phyloP scores from a whole-genome alignment of 129 eudicot genomes.

The Smallanthus sonchifolius region DNA sequence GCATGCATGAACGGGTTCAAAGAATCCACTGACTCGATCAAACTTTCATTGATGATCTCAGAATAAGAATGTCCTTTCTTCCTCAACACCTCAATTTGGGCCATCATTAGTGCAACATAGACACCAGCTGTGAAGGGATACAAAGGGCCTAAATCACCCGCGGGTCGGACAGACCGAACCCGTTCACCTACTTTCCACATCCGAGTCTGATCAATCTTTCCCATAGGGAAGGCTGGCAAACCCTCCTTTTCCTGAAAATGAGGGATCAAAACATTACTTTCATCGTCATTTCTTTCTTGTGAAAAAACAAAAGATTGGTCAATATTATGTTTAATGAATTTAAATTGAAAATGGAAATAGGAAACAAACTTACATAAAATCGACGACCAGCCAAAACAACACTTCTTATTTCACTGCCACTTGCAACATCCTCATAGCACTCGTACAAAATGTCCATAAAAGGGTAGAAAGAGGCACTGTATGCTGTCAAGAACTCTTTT shows the following conservation, averaged over 20 bases:
- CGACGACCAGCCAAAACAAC: constrained; percentile 98
- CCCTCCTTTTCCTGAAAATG: constrained; percentile 87
- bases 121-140: constrained; percentile 99
- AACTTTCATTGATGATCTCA: constrained; percentile 93
- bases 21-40: constrained; percentile 92
- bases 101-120: constrained; percentile 95
- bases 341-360: background rate
- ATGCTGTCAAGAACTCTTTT: constrained; percentile 75
- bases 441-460: constrained; percentile 93
- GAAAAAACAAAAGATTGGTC: background rate
- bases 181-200: constrained; percentile 98
- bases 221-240: constrained; percentile 97
- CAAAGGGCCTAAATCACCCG: constrained; percentile 85
- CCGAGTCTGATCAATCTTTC: constrained; percentile 89
- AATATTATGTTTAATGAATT: background rate
- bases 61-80: constrained; percentile 97
- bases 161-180: constrained; percentile 74
- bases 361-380: constrained; percentile 54
- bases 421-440: constrained; percentile 96
- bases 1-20: constrained; percentile 99
- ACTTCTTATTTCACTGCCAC: constrained; percentile 92
- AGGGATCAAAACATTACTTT: background rate
- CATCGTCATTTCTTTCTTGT: background rate
- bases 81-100: constrained; percentile 95
- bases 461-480: constrained; percentile 93